Evolutionary conservation across 768 basidiomycete genomes (phyloP).

Genomic region (Serendipita sp.): DNA sequence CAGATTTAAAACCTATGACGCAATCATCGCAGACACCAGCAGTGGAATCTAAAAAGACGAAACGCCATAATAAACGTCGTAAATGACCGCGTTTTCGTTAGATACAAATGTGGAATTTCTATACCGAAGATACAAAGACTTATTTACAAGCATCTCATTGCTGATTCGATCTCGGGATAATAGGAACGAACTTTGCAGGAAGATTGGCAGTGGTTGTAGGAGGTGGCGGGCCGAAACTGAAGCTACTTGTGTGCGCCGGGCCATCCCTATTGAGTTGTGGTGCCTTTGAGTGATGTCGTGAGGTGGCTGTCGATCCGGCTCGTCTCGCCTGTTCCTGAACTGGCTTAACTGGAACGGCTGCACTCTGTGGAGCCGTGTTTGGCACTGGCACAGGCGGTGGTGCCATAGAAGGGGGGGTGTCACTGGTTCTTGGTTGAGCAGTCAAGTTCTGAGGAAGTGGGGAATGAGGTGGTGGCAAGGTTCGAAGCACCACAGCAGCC

Average conservation of each 20-base stretch:
- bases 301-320: background rate
- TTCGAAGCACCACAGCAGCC: background rate
- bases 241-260: background rate
- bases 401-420: background rate
- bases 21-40: too few species aligned
- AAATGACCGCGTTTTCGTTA: background rate
- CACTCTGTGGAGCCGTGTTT: background rate
- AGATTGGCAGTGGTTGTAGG: background rate
- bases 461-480: background rate
- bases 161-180: background rate
- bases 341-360: background rate
- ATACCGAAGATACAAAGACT: too few species aligned
- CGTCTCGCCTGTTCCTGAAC: background rate
- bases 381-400: background rate
- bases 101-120: background rate
- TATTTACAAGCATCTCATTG: background rate
- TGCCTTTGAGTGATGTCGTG: background rate
- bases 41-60: background rate
- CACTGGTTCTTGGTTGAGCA: background rate
- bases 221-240: conserved; percentile 1
- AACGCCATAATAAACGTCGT: background rate
- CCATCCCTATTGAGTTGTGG: background rate
- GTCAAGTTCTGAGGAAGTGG: background rate
- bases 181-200: background rate
- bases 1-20: background rate